phyloP scores from a whole-genome alignment of 2,329 filamentous ascomycete genomes.

The Sporothrix brasiliensis region DNA sequence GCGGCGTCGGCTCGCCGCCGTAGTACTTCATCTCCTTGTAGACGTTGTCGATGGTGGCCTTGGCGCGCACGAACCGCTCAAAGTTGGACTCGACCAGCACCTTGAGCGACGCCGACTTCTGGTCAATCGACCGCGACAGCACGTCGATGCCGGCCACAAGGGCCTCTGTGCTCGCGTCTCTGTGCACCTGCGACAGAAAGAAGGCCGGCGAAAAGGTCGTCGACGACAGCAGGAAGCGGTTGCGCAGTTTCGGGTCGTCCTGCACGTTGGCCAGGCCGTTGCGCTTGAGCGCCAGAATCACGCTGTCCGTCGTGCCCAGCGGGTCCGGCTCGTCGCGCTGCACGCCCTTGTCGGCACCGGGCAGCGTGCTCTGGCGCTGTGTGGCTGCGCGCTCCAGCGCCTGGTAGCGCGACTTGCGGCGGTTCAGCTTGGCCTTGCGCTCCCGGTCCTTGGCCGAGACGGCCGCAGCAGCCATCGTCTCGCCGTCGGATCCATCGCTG shows the following conservation, averaged over 20 bases:
- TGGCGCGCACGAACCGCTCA: constrained; percentile 94
- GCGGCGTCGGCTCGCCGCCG: constrained; percentile 55
- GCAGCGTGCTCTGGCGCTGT: constrained; percentile 66
- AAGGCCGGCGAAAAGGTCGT: constrained; percentile 91
- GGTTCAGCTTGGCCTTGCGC: constrained; percentile 54
- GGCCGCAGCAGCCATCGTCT: constrained; percentile 44
- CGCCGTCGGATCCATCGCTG: constrained; percentile 64
- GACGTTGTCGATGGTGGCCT: constrained; percentile 97
- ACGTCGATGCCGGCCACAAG: constrained; percentile 81
- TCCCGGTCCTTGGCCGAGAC: constrained; percentile 54
- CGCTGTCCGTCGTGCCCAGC: constrained; percentile 82
- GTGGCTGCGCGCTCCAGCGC: constrained; percentile 77
- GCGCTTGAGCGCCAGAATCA: constrained; percentile 76
- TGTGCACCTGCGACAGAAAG: constrained; percentile 91
- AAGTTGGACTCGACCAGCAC: constrained; percentile 97
- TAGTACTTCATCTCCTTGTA: constrained; percentile 95
- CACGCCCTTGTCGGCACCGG: constrained; percentile 65
- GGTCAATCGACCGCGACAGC: constrained; percentile 88
- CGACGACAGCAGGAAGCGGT: constrained; percentile 92
- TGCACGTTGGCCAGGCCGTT: constrained; percentile 74
- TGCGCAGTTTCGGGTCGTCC: constrained; percentile 81
- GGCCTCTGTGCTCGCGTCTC: constrained; percentile 77
- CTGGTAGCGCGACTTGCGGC: constrained; percentile 78
- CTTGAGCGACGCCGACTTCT: constrained; percentile 96
- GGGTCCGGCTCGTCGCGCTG: constrained; percentile 93